Evolutionary conservation across 208 protist species (phyloP).

Genomic region (Angomonas deanei): DNA sequence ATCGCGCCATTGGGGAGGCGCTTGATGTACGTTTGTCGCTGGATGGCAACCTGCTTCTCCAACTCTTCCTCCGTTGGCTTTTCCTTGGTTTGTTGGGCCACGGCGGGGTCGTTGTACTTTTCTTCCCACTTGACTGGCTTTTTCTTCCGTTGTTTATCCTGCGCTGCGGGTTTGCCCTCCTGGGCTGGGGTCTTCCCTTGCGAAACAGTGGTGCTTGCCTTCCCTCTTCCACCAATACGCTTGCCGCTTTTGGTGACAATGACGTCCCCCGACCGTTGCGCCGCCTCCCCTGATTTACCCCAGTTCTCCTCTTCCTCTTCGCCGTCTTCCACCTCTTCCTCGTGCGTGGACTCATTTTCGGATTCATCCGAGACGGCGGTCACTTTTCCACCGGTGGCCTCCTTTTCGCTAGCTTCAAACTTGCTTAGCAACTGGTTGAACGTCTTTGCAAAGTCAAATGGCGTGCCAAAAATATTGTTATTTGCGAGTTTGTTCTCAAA

Average conservation of each 20-base stretch:
- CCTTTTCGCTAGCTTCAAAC: slow-evolving; percentile 44
- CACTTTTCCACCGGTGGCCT: slow-evolving; percentile 17
- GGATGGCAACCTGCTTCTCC: slow-evolving; percentile 54
- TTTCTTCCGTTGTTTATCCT: slow-evolving; percentile 42
- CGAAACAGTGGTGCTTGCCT: slow-evolving; percentile 4
- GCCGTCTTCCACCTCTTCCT: slow-evolving; percentile 6
- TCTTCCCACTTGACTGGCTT: slow-evolving; percentile 58
- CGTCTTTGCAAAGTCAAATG: slow-evolving; percentile 55
- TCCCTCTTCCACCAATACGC: slow-evolving; percentile 42
- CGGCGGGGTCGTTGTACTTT: slow-evolving; percentile 25
- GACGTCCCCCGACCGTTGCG: slow-evolving; percentile 9
- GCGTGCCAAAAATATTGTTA: neutral
- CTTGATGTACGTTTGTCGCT: slow-evolving; percentile 69
- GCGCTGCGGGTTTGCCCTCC: neutral
- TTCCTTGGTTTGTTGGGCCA: slow-evolving; percentile 23
- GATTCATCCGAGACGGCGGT: neutral
- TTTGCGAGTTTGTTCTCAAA: slow-evolving; percentile 17
- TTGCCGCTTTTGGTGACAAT: slow-evolving; percentile 60
- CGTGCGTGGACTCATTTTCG: slow-evolving; percentile 7
- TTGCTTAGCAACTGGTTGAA: slow-evolving; percentile 34
- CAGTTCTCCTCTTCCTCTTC: slow-evolving; percentile 1
- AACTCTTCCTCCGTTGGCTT: slow-evolving; percentile 65
- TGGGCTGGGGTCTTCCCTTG: neutral
- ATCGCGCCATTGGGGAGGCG: slow-evolving; percentile 54
- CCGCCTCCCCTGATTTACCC: neutral